Conservation (phyloP, 73 alveolate genomes). For the Paramecium primaurelia region DNA sequence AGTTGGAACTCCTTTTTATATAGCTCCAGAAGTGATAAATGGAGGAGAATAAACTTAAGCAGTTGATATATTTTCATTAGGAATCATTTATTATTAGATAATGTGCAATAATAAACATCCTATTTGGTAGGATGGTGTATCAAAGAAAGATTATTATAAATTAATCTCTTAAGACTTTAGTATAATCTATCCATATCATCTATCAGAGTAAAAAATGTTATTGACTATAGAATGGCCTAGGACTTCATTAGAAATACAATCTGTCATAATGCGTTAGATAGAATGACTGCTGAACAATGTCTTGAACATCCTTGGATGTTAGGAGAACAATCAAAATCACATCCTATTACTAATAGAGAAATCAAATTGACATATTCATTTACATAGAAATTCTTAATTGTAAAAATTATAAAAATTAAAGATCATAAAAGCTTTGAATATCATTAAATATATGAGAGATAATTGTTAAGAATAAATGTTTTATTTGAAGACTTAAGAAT, state of each 20-base stretch:
- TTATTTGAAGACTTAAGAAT: background rate
- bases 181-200: background rate
- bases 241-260: background rate
- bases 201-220: background rate
- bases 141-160: background rate
- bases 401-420: background rate
- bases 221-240: background rate
- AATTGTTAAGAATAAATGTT: background rate
- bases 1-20: conserved; percentile 14
- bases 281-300: conserved; percentile 22
- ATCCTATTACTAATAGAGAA: background rate
- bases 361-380: background rate
- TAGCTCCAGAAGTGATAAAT: background rate
- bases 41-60: background rate
- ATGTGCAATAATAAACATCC: background rate
- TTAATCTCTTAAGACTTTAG: background rate
- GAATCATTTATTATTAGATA: background rate
- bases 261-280: background rate
- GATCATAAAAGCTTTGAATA: background rate
- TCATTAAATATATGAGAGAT: background rate
- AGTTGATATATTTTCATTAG: background rate
- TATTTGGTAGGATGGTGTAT: background rate
- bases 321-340: conserved; percentile 3
- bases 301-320: conserved; percentile 17
- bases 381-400: background rate